phyloP scores from a whole-genome alignment of 495 filamentous ascomycete genomes.

The Aspergillus saccharolyticus region DNA sequence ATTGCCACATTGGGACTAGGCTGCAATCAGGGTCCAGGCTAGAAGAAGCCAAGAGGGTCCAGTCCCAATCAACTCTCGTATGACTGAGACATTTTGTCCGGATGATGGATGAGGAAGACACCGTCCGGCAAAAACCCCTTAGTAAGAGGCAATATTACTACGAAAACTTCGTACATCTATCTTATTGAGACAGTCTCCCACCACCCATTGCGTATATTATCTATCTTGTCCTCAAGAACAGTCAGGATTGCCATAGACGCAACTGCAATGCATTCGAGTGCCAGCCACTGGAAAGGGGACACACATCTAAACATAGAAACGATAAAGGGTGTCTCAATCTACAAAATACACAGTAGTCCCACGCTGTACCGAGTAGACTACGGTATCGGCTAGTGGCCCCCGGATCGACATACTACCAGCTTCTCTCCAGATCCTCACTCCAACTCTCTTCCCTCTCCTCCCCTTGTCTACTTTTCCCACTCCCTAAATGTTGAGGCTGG shows the following conservation, averaged over 20 bases:
- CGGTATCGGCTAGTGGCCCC: constrained; percentile 16
- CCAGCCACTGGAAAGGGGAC: constrained; percentile 1
- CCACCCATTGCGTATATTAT: not conserved
- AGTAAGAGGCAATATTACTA: not conserved
- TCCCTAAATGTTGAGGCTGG: not conserved
- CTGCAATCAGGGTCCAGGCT: constrained; percentile 13
- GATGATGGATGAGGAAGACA: not conserved
- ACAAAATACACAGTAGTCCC: too few relatives aligned
- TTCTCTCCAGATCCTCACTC: not conserved
- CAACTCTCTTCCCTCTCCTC: too few relatives aligned
- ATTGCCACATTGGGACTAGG: not conserved
- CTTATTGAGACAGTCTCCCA: not conserved
- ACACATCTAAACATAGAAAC: not conserved
- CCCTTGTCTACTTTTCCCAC: not conserved
- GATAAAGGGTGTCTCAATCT: too few relatives aligned
- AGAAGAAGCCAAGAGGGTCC: constrained; percentile 21
- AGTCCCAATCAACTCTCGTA: constrained; percentile 13
- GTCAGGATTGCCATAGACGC: not conserved
- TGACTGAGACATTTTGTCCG: constrained; percentile 18
- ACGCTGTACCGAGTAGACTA: not conserved
- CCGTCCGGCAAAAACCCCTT: not conserved
- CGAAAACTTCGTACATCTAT: not conserved
- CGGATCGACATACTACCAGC: not conserved
- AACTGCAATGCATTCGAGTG: not conserved
- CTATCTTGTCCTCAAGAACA: not conserved